Percentiles rank a stretch among this genome's conserved stretches.
Evolutionary conservation across 495 filamentous ascomycete species (phyloP).

Genomic region (Pseudevernia furfuracea): DNA sequence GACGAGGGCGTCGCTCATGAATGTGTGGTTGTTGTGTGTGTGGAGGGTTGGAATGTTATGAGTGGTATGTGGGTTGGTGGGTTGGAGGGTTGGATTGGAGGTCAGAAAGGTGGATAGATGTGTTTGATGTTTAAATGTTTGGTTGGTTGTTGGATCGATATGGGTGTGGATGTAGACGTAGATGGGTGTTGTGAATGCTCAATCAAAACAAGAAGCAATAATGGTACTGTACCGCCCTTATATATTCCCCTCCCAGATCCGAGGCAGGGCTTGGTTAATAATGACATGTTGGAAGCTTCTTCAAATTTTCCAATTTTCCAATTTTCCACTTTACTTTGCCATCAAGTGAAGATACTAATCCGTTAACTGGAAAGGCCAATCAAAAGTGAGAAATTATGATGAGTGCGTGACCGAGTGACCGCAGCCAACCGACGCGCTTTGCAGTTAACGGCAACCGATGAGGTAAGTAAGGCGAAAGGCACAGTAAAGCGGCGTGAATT

Average conservation of each 20-base stretch:
- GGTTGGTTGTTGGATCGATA: neutral
- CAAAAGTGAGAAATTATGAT: neutral
- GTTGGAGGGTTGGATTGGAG: neutral
- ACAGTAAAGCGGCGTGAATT: neutral
- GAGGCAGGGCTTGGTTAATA: neutral
- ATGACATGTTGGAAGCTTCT: constrained; percentile 9
- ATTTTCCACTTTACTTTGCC: neutral
- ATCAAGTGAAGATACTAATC: constrained; percentile 14
- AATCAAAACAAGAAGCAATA: neutral
- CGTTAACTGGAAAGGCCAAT: constrained; percentile 24
- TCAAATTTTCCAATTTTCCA: too few relatives aligned
- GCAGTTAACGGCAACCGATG: constrained; percentile 23
- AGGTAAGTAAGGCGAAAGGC: neutral
- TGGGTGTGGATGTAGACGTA: neutral
- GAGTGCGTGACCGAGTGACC: neutral
- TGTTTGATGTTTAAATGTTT: neutral
- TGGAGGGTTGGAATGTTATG: neutral
- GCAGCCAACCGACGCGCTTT: constrained; percentile 17
- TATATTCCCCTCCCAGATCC: constrained; percentile 12
- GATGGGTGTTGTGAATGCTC: constrained; percentile 3
- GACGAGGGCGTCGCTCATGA: constrained; percentile 16
- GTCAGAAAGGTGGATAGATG: neutral
- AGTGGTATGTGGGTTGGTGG: neutral
- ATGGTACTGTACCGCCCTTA: constrained; percentile 1
- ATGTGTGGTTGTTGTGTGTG: constrained; percentile 9